Percentiles rank a stretch among this genome's conserved stretches.
Evolutionary conservation across 2,329 filamentous ascomycete species (phyloP).

Genomic region (Lachnellula subtilissima): DNA sequence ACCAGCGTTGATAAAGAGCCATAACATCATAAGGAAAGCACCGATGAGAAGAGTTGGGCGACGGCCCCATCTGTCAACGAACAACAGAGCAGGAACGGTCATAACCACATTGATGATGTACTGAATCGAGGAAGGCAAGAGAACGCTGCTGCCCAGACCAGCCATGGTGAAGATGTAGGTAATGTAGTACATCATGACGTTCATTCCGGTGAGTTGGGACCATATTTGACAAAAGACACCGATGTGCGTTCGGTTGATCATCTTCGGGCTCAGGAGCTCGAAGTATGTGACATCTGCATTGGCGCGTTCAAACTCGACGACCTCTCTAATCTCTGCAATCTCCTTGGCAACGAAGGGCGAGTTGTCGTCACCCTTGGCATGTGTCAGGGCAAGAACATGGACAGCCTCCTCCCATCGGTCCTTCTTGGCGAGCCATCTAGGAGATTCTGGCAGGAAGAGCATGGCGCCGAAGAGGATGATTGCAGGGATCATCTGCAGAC

Average conservation of each 20-base stretch:
- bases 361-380: constrained; percentile 60
- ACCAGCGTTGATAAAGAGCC: constrained; percentile 43
- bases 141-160: constrained; percentile 54
- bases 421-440: constrained; percentile 58
- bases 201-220: constrained; percentile 74
- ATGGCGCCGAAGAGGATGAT: constrained; percentile 53
- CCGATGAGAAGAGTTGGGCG: constrained; percentile 63
- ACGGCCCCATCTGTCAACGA: constrained; percentile 71
- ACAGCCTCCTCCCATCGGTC: constrained; percentile 59
- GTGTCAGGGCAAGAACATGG: constrained; percentile 39
- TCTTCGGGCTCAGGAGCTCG: constrained; percentile 68
- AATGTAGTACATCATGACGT: constrained; percentile 52
- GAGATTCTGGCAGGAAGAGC: constrained; percentile 57
- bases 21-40: constrained; percentile 32
- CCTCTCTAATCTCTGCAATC: constrained; percentile 66
- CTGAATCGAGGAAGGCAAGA: constrained; percentile 65
- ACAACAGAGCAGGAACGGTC: constrained; percentile 72
- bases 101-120: constrained; percentile 77
- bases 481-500: constrained; percentile 57
- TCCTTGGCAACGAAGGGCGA: constrained; percentile 64
- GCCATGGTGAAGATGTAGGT: constrained; percentile 68
- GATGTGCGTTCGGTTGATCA: constrained; percentile 68
- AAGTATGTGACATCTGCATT: constrained; percentile 66
- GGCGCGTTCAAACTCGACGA: constrained; percentile 69
- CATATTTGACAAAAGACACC: constrained; percentile 72